These are phyloP conservation scores for Gardenia jasminoides DNA, from an alignment of 257 asterid genomes.

Conservation along the genomic window DNA sequence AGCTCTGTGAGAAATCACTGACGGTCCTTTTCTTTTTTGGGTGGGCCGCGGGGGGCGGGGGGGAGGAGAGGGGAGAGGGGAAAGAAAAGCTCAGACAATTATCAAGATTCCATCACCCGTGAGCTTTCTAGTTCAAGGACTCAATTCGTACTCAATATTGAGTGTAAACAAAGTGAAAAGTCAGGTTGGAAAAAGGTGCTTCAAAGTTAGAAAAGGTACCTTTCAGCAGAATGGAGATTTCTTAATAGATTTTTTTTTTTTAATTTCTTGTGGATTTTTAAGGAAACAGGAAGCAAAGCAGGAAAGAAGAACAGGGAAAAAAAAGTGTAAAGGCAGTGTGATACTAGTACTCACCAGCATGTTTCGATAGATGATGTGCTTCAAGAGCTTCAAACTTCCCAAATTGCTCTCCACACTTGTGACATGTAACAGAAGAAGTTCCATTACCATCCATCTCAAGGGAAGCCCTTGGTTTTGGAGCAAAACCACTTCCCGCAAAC, in stretches of 20 bases:
- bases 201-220: not conserved
- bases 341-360: slow-evolving; percentile 55
- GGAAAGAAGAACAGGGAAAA: not conserved
- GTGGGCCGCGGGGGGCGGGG: too few relatives aligned
- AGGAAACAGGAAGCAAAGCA: slow-evolving; percentile 6
- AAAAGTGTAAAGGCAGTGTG: slow-evolving; percentile 9
- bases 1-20: slow-evolving; percentile 1
- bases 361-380: slow-evolving; percentile 80
- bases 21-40: too few relatives aligned
- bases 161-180: not conserved
- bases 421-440: slow-evolving; percentile 41
- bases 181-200: not conserved
- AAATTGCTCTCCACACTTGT: slow-evolving; percentile 84
- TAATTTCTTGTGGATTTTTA: not conserved
- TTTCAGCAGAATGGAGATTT: not conserved
- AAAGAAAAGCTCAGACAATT: too few relatives aligned
- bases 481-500: slow-evolving; percentile 16
- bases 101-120: slow-evolving; percentile 6
- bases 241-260: too few relatives aligned
- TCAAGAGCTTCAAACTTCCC: slow-evolving; percentile 82
- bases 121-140: not conserved
- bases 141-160: not conserved
- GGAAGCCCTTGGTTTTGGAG: slow-evolving; percentile 38
- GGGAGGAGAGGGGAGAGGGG: too few relatives aligned
- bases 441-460: slow-evolving; percentile 46